phyloP scores from a whole-genome alignment of 805 yeast species.

The Candida ficus region DNA sequence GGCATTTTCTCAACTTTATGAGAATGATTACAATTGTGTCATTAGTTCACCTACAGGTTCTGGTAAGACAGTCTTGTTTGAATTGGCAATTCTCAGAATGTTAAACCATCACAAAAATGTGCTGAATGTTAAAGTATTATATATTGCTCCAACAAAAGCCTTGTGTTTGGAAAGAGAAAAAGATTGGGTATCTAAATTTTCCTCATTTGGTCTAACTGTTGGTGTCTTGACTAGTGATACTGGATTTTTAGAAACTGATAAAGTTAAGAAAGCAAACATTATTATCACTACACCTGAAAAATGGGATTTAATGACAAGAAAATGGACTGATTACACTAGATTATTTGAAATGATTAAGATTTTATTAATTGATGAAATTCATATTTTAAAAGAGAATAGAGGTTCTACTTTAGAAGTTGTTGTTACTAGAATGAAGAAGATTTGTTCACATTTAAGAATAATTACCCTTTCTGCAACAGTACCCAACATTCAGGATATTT shows the following conservation, averaged over 20 bases:
- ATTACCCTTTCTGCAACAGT: constrained; percentile 50
- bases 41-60: constrained; percentile 56
- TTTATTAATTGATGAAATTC: constrained; percentile 44
- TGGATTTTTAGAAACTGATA: constrained; percentile 37
- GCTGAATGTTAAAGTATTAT: constrained; percentile 33
- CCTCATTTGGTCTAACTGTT: constrained; percentile 34
- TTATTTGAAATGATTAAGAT: constrained; percentile 39
- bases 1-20: constrained; percentile 35
- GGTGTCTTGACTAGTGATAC: constrained; percentile 56
- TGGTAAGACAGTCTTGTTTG: constrained; percentile 53
- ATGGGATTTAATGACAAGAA: constrained; percentile 53
- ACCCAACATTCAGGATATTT: constrained; percentile 44
- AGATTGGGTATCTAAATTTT: constrained; percentile 42
- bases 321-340: constrained; percentile 38
- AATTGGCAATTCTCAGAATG: constrained; percentile 41
- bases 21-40: constrained; percentile 35
- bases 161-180: constrained; percentile 44
- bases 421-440: constrained; percentile 40
- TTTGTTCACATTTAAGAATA: constrained; percentile 33
- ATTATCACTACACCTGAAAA: constrained; percentile 60
- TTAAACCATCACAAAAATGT: constrained; percentile 24
- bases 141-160: constrained; percentile 59
- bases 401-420: constrained; percentile 47
- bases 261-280: constrained; percentile 42
- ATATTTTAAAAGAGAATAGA: constrained; percentile 38